phyloP scores from a whole-genome alignment of 768 basidiomycete species.

The Chlorophyllum brunneum region DNA sequence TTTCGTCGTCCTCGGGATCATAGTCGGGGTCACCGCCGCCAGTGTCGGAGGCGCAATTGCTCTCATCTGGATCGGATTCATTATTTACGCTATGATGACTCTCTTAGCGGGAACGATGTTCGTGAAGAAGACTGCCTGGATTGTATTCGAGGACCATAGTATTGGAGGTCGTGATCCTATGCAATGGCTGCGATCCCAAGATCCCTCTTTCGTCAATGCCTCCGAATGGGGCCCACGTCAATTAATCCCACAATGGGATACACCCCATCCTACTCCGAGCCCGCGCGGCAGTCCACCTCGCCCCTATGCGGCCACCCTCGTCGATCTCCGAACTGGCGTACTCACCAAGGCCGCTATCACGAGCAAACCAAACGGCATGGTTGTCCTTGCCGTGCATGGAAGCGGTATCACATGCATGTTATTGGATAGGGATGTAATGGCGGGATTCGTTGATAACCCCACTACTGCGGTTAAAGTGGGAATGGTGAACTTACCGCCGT shows the following conservation, averaged over 20 bases:
- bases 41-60: not conserved
- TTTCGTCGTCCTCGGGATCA: not conserved
- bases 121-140: constrained; percentile 12
- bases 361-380: constrained; percentile 11
- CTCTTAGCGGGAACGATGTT: constrained; percentile 10
- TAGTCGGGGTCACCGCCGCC: not conserved
- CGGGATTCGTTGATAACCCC: not conserved
- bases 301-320: not conserved
- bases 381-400: constrained; percentile 17
- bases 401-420: constrained; percentile 21
- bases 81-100: not conserved
- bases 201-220: constrained; percentile 5
- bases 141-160: constrained; percentile 13
- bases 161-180: not conserved
- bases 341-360: constrained; percentile 5
- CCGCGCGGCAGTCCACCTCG: not conserved
- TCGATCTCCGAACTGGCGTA: constrained; percentile 11
- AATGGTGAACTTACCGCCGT: constrained; percentile 21
- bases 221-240: constrained; percentile 14
- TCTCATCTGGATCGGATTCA: not conserved
- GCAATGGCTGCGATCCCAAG: constrained; percentile 11
- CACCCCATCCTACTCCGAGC: not conserved
- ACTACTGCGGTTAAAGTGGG: constrained; percentile 15
- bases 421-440: constrained; percentile 14
- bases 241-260: constrained; percentile 11